Percentiles rank a stretch among this genome's conserved stretches.
These are phyloP conservation scores for Raffaelea arxii DNA, from an alignment of 2,329 filamentous ascomycete species.

Conservation along the genomic window DNA sequence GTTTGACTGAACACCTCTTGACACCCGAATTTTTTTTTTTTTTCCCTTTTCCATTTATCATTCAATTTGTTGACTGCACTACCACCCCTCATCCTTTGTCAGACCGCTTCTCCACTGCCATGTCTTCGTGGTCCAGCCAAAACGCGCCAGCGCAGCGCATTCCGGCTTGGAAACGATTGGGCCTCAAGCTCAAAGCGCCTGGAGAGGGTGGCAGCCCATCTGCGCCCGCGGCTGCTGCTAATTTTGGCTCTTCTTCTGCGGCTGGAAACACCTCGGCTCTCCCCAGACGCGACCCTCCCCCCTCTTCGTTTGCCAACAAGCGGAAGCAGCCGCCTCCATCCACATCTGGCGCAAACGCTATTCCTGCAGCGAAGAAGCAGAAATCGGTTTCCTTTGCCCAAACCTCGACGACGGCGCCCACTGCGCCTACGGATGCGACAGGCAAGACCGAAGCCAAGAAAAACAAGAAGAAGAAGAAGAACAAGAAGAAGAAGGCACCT, in stretches of 20 bases:
- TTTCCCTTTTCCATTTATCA: too few species aligned
- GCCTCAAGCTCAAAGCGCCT: constrained; percentile 48
- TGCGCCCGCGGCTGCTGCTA: constrained; percentile 16
- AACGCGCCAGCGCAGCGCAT: constrained; percentile 35
- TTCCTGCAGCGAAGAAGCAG: constrained; percentile 19
- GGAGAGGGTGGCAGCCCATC: constrained; percentile 18
- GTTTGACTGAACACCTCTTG: too few species aligned
- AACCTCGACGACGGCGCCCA: constrained; percentile 22
- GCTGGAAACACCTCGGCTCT: constrained; percentile 17
- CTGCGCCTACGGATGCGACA: background rate
- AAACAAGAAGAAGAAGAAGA: constrained; percentile 18
- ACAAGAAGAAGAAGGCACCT: constrained; percentile 20
- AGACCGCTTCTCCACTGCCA: constrained; percentile 20
- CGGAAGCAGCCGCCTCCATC: constrained; percentile 10
- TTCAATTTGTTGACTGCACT: too few species aligned
- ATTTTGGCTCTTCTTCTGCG: background rate
- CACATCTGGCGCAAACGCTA: constrained; percentile 2
- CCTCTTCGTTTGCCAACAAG: constrained; percentile 9
- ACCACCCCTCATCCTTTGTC: background rate
- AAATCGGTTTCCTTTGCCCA: constrained; percentile 43
- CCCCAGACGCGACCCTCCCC: constrained; percentile 22
- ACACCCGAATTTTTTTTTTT: too few species aligned
- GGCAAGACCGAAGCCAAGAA: constrained; percentile 11
- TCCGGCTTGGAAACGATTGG: constrained; percentile 53
- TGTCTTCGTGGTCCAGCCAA: constrained; percentile 31